phyloP scores from a whole-genome alignment of 805 yeast genomes.

The Clavispora asparagi region DNA sequence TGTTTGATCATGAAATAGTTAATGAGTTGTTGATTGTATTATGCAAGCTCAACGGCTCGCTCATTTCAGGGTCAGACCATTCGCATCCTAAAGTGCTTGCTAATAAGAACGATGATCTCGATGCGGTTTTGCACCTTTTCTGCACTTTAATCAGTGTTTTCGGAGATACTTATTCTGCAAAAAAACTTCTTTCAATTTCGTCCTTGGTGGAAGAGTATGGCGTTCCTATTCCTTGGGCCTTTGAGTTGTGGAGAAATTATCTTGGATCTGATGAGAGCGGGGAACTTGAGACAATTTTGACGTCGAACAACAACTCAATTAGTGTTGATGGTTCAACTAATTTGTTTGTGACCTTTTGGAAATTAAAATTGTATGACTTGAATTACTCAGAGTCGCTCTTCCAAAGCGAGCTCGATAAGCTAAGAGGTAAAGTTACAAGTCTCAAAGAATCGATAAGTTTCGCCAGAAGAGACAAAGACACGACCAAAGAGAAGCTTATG shows the following conservation, averaged over 20 bases:
- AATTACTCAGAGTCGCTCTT: slow-evolving; percentile 50
- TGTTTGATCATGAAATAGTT: slow-evolving; percentile 41
- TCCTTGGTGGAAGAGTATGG: slow-evolving; percentile 38
- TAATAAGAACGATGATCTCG: slow-evolving; percentile 65
- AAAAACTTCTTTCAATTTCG: slow-evolving; percentile 34
- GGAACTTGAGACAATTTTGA: background rate
- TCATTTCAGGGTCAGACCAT: slow-evolving; percentile 24
- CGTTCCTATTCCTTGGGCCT: slow-evolving; percentile 59
- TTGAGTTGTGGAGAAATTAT: slow-evolving; percentile 68
- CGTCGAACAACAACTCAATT: background rate
- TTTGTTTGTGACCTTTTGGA: slow-evolving; percentile 68
- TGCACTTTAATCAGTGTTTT: slow-evolving; percentile 54
- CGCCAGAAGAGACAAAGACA: slow-evolving; percentile 20
- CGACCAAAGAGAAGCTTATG: slow-evolving; percentile 14
- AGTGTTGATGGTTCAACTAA: slow-evolving; percentile 9
- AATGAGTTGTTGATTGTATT: slow-evolving; percentile 66
- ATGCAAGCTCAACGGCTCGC: slow-evolving; percentile 41
- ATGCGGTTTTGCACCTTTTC: slow-evolving; percentile 60
- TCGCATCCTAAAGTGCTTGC: slow-evolving; percentile 68
- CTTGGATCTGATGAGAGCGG: slow-evolving; percentile 23
- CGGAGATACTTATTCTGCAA: slow-evolving; percentile 23
- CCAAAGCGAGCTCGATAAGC: slow-evolving; percentile 37
- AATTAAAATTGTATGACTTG: slow-evolving; percentile 64
- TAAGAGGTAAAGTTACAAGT: slow-evolving; percentile 30
- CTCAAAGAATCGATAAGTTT: slow-evolving; percentile 30